Evolutionary conservation across 31 red algal genomes (phyloP).

Genomic region (Asparagopsis taxiformis): DNA sequence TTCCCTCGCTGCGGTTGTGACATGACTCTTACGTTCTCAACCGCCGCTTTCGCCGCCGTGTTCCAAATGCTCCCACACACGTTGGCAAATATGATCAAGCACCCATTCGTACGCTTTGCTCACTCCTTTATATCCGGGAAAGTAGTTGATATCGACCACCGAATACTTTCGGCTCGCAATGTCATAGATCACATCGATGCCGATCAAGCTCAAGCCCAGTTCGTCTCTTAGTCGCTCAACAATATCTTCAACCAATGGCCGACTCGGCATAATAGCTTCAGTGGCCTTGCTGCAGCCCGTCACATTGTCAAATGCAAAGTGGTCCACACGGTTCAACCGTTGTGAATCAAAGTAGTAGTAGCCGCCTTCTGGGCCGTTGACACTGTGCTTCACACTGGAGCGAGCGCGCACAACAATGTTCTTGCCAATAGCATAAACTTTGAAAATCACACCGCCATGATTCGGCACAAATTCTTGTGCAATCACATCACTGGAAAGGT

Average conservation of each 20-base stretch:
- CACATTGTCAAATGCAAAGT: background rate
- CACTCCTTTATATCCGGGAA: constrained; percentile 67
- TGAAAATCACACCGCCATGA: constrained; percentile 61
- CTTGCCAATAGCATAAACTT: constrained; percentile 55
- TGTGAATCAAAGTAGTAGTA: constrained; percentile 48
- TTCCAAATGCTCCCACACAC: constrained; percentile 16
- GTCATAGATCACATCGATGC: constrained; percentile 68
- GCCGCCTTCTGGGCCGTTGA: background rate
- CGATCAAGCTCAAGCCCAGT: constrained; percentile 50
- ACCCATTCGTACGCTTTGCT: constrained; percentile 35
- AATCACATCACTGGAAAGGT: constrained; percentile 10
- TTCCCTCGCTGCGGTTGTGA: too few relatives aligned
- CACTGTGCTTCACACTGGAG: background rate
- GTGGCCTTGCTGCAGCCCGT: constrained; percentile 16
- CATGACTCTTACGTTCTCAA: background rate
- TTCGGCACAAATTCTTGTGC: constrained; percentile 43
- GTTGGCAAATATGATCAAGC: constrained; percentile 20
- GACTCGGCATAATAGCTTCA: constrained; percentile 15
- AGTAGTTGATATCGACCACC: constrained; percentile 79
- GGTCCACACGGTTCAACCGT: background rate
- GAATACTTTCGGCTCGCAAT: constrained; percentile 7
- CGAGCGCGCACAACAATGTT: constrained; percentile 36
- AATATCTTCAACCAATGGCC: constrained; percentile 3
- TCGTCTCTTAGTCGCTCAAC: constrained; percentile 16
- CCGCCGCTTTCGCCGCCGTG: background rate